Evolutionary conservation across 2,329 filamentous ascomycete species (phyloP).

Genomic region (Mollisia scopiformis): DNA sequence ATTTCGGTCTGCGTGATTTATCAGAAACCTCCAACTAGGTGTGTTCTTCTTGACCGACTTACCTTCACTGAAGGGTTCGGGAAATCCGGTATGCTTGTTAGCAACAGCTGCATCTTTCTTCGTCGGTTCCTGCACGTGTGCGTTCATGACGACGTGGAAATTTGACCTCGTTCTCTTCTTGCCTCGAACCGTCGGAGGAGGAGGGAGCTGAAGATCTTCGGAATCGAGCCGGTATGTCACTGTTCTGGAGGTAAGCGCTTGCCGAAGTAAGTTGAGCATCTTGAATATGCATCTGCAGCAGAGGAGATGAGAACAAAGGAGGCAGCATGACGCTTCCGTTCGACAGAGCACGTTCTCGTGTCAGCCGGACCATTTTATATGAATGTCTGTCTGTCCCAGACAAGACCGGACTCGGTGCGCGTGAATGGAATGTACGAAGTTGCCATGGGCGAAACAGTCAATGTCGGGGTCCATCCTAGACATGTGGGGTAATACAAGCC

Average conservation of each 20-base stretch:
- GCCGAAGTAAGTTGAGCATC: constrained; percentile 12
- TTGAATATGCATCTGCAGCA: not conserved
- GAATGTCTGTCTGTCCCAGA: no score
- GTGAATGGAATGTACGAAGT: not conserved
- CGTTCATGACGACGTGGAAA: constrained; percentile 15
- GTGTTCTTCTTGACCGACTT: not conserved
- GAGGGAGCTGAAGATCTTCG: constrained; percentile 2
- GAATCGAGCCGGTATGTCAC: not conserved
- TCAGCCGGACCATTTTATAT: not conserved
- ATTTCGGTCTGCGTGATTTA: constrained; percentile 46
- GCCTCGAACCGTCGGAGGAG: not conserved
- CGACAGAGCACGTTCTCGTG: not conserved
- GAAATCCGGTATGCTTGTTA: constrained; percentile 40
- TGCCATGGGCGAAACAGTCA: not conserved
- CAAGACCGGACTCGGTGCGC: constrained; percentile 4
- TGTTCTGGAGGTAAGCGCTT: constrained; percentile 15
- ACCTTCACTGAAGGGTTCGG: constrained; percentile 35
- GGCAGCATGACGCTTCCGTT: not conserved
- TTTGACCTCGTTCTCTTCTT: constrained; percentile 1
- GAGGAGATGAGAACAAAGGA: not conserved
- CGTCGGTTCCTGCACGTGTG: constrained; percentile 23
- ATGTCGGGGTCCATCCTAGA: not conserved
- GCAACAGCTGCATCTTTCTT: not conserved
- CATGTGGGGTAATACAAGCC: not conserved
- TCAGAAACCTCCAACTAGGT: not conserved